These are phyloP conservation scores for Hypoxylon trugodes DNA, from an alignment of 495 filamentous ascomycete genomes.

Conservation along the genomic window DNA sequence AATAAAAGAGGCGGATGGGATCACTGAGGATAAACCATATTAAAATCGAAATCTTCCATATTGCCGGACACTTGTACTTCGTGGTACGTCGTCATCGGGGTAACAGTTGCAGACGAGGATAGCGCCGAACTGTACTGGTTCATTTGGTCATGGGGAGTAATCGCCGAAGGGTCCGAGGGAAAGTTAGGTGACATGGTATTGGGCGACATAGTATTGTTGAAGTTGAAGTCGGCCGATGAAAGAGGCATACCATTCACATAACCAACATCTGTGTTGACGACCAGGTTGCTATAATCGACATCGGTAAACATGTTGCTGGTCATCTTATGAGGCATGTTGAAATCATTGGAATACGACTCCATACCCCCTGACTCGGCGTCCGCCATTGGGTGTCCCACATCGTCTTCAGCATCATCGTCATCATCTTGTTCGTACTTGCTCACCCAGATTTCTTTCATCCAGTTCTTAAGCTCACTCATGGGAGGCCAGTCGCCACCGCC, in stretches of 20 bases:
- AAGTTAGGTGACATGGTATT: constrained; percentile 39
- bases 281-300: constrained; percentile 39
- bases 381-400: constrained; percentile 37
- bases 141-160: constrained; percentile 36
- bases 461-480: constrained; percentile 82
- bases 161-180: constrained; percentile 27
- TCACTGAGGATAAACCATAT: constrained; percentile 38
- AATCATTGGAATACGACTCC: constrained; percentile 32
- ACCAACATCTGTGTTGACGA: constrained; percentile 39
- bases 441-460: constrained; percentile 77
- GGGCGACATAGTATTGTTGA: constrained; percentile 35
- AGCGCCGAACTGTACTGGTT: constrained; percentile 48
- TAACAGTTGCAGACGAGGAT: constrained; percentile 54
- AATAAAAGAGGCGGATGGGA: constrained; percentile 11
- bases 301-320: constrained; percentile 34
- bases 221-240: constrained; percentile 51
- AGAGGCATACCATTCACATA: constrained; percentile 48
- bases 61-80: constrained; percentile 27
- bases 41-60: constrained; percentile 36
- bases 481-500: constrained; percentile 83
- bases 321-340: constrained; percentile 37
- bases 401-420: constrained; percentile 47
- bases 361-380: constrained; percentile 18
- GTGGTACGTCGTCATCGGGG: constrained; percentile 44
- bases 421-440: constrained; percentile 43